Percentiles rank a stretch among this genome's conserved stretches.
phyloP scores from a whole-genome alignment of 2,329 filamentous ascomycete genomes.

The Hirsutella minnesotensis region DNA sequence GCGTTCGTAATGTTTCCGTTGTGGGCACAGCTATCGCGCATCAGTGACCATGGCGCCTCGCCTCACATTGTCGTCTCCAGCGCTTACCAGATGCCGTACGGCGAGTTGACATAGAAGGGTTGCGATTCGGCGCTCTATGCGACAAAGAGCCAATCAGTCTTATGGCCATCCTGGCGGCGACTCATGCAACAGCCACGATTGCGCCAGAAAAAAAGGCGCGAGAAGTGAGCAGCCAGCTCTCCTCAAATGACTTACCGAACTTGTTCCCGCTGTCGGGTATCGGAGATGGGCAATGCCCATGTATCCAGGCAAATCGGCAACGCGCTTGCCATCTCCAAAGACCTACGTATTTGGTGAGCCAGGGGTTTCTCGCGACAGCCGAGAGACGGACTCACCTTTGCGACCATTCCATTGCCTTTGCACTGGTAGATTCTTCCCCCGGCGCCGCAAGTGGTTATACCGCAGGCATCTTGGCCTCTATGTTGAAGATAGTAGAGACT shows the following conservation, averaged over 20 bases:
- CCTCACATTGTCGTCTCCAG: neutral
- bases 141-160: slow-evolving; percentile 1
- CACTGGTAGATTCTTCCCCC: slow-evolving; percentile 78
- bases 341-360: slow-evolving; percentile 29
- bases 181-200: neutral
- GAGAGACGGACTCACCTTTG: slow-evolving; percentile 14
- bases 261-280: slow-evolving; percentile 83
- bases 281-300: slow-evolving; percentile 76
- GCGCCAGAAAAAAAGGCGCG: neutral
- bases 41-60: neutral
- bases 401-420: slow-evolving; percentile 77
- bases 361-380: neutral
- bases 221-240: slow-evolving; percentile 5
- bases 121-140: slow-evolving; percentile 65
- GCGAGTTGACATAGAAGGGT: slow-evolving; percentile 79
- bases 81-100: slow-evolving; percentile 57
- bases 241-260: slow-evolving; percentile 33
- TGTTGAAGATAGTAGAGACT: slow-evolving; percentile 57
- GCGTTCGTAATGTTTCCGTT: slow-evolving; percentile 84
- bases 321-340: slow-evolving; percentile 66
- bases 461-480: slow-evolving; percentile 76
- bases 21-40: slow-evolving; percentile 43
- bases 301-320: slow-evolving; percentile 51
- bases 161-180: neutral
- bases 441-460: slow-evolving; percentile 59